These are phyloP conservation scores for Fusarium graminum DNA, from an alignment of 2,329 filamentous ascomycete species.

Conservation along the genomic window DNA sequence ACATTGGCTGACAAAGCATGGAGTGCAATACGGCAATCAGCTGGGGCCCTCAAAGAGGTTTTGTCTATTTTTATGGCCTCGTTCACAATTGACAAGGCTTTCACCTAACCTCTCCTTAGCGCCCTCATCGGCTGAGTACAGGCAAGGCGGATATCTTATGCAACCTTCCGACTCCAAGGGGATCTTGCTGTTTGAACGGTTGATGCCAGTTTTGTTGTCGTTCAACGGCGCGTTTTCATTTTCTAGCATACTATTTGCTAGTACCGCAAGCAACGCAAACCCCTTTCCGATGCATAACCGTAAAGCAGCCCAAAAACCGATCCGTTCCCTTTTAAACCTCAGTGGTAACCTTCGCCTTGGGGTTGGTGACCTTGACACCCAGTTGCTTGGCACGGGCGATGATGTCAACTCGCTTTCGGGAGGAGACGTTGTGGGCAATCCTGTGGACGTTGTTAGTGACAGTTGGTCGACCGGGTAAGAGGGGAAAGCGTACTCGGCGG, in stretches of 20 bases:
- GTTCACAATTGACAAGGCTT: constrained; percentile 34
- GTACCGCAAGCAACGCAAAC: constrained; percentile 51
- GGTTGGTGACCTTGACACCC: constrained; percentile 99
- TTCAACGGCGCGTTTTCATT: constrained; percentile 52
- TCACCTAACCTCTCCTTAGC: constrained; percentile 31
- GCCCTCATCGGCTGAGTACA: constrained; percentile 35
- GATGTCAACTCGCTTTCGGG: constrained; percentile 98
- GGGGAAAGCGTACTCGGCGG: constrained; percentile 85
- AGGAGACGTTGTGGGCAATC: constrained; percentile 98
- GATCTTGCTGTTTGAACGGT: constrained; percentile 33
- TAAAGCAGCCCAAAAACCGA: constrained; percentile 51
- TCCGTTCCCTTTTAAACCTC: constrained; percentile 74
- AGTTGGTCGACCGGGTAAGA: not conserved
- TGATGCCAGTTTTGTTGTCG: constrained; percentile 48
- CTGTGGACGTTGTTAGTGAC: constrained; percentile 61
- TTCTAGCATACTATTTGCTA: constrained; percentile 51
- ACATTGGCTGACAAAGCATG: not conserved
- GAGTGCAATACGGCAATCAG: not conserved
- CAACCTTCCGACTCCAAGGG: constrained; percentile 18
- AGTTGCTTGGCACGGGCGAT: constrained; percentile 97
- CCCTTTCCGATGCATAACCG: constrained; percentile 51
- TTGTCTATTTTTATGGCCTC: constrained; percentile 44
- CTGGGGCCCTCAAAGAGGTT: constrained; percentile 34
- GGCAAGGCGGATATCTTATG: constrained; percentile 14
- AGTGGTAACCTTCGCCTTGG: constrained; percentile 98